Base-by-base conservation (phyloP, 768 basidiomycete genomes). In the Mycena olivaceomarginata region DNA sequence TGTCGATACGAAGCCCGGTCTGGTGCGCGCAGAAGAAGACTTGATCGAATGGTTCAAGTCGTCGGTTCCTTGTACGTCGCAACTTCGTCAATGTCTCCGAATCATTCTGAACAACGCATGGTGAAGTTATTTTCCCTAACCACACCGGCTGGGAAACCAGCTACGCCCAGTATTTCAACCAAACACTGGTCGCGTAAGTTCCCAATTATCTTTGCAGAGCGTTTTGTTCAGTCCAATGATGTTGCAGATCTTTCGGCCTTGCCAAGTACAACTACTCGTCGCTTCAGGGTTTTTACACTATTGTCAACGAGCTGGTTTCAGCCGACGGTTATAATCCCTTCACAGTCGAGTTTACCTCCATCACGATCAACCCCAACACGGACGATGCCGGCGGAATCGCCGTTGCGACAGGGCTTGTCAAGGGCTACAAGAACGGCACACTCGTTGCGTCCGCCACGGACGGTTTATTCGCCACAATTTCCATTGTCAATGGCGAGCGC, bases 141-240 rank as follows among this genome's bases (percentile, higher is more conserved):
- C 67, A 69, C 56, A 69, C 67, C 48, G 56, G 67, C 39, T 69
- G 67, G 67, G 67, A 57, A 20, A 69, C 53, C 39, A 69, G 67
- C n/a, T 69, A 69, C 41, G 31, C 39, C n/a, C 53, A 69, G 25
- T 41, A 40, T 41, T 69, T 69, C 41, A 43, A 69, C 22, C 39
- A 69, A 22, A 43, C 67, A 6, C 53, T 69, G n/a, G 67, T 69
- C 22, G 67, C 67, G 67, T 69, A 18, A 53, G 67, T 45, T 25
- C 62, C 40, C 5, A 25, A 22, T 66, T 16, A 31, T 18, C 12
- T 25, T 25, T 45, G 2, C 37, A 39, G 4, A 22, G 9, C 9
- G 8, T 56, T 22, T 56, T 4, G 31, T 31, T 31, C 31, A 31
- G 53, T 22, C 53, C 53, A 22, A n/a, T 22, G n/a, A 22, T 22